Percentiles rank a stretch among this genome's conserved stretches.
These are phyloP conservation scores for Sindora glabra DNA, from an alignment of 306 rosid species.

Conservation along the genomic window DNA sequence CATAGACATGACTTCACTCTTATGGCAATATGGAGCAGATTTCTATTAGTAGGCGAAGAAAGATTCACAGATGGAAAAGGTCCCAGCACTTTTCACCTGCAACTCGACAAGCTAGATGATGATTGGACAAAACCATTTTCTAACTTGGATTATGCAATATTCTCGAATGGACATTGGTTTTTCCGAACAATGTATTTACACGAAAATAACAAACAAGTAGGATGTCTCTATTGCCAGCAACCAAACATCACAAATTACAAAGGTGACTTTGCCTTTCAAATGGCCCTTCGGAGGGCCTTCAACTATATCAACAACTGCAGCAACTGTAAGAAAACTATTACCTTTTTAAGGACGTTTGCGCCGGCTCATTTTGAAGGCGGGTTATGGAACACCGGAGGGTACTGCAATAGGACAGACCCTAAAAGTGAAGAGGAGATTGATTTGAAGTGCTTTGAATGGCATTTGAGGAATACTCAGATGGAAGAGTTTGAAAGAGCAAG, in stretches of 20 bases:
- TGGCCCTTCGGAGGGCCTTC: slow-evolving; percentile 49
- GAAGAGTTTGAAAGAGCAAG: slow-evolving; percentile 50
- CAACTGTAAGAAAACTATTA: slow-evolving; percentile 30
- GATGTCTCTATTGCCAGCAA: slow-evolving; percentile 59
- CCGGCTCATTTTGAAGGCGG: slow-evolving; percentile 83
- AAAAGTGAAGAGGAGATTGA: slow-evolving; percentile 19
- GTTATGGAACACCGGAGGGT: slow-evolving; percentile 71
- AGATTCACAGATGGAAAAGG: slow-evolving; percentile 63
- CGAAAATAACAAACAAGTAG: slow-evolving; percentile 21
- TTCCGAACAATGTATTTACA: slow-evolving; percentile 49
- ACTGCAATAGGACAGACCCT: slow-evolving; percentile 68
- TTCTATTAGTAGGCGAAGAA: slow-evolving; percentile 52
- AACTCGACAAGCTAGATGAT: slow-evolving; percentile 47
- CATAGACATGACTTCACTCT: slow-evolving; percentile 54
- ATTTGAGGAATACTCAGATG: slow-evolving; percentile 46
- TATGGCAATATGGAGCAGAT: slow-evolving; percentile 63
- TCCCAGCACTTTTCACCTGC: slow-evolving; percentile 45
- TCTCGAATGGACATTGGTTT: slow-evolving; percentile 84
- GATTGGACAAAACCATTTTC: slow-evolving; percentile 45
- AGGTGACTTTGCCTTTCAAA: slow-evolving; percentile 25
- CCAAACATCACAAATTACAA: slow-evolving; percentile 33
- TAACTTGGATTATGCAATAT: slow-evolving; percentile 49
- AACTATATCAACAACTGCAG: slow-evolving; percentile 31
- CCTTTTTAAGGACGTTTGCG: slow-evolving; percentile 72
- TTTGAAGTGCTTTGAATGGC: slow-evolving; percentile 38